Conservation (phyloP, 805 yeast genomes). For the Tetrapisispora fleetii region DNA sequence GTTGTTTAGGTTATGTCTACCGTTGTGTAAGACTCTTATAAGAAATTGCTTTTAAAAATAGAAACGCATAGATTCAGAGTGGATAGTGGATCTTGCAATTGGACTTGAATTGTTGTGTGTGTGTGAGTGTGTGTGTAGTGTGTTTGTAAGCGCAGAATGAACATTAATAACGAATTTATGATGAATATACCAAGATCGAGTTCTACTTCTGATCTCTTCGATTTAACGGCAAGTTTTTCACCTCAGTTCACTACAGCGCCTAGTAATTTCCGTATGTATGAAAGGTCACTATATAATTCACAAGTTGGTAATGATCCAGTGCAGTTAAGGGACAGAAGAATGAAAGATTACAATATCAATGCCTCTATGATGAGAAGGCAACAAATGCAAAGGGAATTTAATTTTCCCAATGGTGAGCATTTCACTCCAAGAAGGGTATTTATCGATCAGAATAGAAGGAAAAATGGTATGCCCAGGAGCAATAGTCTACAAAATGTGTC, state of each 20-base stretch:
- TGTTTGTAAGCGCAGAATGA: not conserved
- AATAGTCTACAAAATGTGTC: not conserved
- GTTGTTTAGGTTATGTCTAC: too few relatives aligned
- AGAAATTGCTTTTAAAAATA: too few relatives aligned
- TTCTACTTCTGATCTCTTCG: constrained; percentile 1
- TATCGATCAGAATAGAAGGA: not conserved
- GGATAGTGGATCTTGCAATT: too few relatives aligned
- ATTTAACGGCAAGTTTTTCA: not conserved
- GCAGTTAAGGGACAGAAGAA: not conserved
- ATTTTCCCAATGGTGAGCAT: constrained; percentile 27
- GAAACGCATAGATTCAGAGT: too few relatives aligned
- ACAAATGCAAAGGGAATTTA: constrained; percentile 22
- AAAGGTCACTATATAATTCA: not conserved
- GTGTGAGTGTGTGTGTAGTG: too few relatives aligned
- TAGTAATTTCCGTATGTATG: not conserved
- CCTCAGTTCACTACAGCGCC: not conserved
- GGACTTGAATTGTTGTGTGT: too few relatives aligned
- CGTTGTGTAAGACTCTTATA: too few relatives aligned
- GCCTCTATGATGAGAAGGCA: constrained; percentile 21
- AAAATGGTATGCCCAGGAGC: not conserved
- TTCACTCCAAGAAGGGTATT: constrained; percentile 21
- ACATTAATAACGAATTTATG: not conserved
- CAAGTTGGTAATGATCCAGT: not conserved
- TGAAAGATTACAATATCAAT: not conserved
- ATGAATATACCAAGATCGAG: constrained; percentile 1